Percentiles rank a stretch among this genome's conserved stretches.
phyloP scores from a whole-genome alignment of 345 rosid genomes.

The Adansonia digitata region DNA sequence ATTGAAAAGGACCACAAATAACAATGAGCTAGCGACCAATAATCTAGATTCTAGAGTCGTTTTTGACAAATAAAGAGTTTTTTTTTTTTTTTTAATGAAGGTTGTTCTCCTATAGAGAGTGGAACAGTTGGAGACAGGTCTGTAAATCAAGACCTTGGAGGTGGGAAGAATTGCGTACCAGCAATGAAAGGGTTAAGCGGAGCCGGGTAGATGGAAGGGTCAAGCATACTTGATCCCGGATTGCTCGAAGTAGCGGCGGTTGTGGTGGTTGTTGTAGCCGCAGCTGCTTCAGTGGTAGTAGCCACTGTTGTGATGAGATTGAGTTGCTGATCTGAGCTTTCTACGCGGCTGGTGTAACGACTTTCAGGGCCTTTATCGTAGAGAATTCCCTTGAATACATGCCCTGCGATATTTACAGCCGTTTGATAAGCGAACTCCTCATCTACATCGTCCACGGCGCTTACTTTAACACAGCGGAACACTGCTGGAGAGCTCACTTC shows the following conservation, averaged over 20 bases:
- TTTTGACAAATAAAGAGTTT: conserved; percentile 8
- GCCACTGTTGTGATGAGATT: conserved; percentile 44
- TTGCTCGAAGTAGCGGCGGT: conserved; percentile 25
- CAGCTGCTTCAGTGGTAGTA: conserved; percentile 28
- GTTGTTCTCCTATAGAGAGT: too few relatives aligned
- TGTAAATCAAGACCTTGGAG: conserved; percentile 53
- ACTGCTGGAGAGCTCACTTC: too few relatives aligned
- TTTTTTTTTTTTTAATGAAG: too few relatives aligned
- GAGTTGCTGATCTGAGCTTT: conserved; percentile 40
- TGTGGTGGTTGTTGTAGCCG: conserved; percentile 28
- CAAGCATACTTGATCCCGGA: conserved; percentile 31
- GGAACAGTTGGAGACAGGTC: neutral
- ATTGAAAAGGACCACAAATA: neutral
- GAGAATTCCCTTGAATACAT: conserved; percentile 44
- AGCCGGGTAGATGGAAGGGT: conserved; percentile 63
- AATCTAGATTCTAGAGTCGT: conserved; percentile 6
- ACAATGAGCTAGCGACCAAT: conserved; percentile 10
- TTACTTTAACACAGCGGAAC: too few relatives aligned
- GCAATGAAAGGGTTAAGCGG: too few relatives aligned
- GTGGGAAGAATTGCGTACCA: too few relatives aligned
- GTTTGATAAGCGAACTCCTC: too few relatives aligned
- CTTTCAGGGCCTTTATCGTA: conserved; percentile 60
- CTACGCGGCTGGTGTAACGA: conserved; percentile 24
- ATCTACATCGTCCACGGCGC: too few relatives aligned
- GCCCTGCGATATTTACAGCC: too few relatives aligned